Percentiles rank a stretch among this genome's conserved stretches.
Evolutionary conservation across 805 yeast species (phyloP).

Genomic region (Blastobotrys chiropterorum): DNA sequence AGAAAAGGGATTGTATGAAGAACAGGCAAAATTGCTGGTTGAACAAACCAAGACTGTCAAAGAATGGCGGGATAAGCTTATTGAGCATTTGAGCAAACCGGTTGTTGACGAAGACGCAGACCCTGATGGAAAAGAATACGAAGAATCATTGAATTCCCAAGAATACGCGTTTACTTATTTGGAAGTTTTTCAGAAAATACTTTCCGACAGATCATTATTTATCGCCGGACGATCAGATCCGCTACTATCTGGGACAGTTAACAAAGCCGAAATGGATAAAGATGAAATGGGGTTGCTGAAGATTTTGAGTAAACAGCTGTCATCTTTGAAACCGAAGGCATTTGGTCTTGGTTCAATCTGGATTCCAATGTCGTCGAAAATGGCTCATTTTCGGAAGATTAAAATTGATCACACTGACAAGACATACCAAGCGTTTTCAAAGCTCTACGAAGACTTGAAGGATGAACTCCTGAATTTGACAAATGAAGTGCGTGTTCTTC

Average conservation of each 20-base stretch:
- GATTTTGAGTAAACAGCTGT: neutral
- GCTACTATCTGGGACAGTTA: conserved; percentile 23
- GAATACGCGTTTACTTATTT: conserved; percentile 45
- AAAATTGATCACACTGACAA: neutral
- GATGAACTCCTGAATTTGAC: conserved; percentile 3
- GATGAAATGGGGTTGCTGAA: conserved; percentile 15
- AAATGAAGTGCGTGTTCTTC: conserved; percentile 36
- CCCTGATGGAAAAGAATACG: conserved; percentile 74
- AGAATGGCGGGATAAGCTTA: conserved; percentile 43
- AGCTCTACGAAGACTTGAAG: neutral
- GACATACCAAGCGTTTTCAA: neutral
- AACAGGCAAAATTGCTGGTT: conserved; percentile 33
- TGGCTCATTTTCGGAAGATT: neutral
- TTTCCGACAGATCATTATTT: conserved; percentile 37
- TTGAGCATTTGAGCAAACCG: conserved; percentile 41
- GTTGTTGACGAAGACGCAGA: conserved; percentile 44
- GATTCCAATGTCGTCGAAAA: neutral
- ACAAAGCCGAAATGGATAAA: conserved; percentile 20
- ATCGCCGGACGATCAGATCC: conserved; percentile 32
- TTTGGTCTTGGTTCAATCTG: neutral
- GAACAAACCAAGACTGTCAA: conserved; percentile 47
- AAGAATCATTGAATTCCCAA: conserved; percentile 65
- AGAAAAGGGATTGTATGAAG: neutral
- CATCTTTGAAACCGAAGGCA: neutral
- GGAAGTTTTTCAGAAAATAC: conserved; percentile 30